Conservation (phyloP, 192 early-diverging fungal genomes). For the Kickxella alabastrina region DNA sequence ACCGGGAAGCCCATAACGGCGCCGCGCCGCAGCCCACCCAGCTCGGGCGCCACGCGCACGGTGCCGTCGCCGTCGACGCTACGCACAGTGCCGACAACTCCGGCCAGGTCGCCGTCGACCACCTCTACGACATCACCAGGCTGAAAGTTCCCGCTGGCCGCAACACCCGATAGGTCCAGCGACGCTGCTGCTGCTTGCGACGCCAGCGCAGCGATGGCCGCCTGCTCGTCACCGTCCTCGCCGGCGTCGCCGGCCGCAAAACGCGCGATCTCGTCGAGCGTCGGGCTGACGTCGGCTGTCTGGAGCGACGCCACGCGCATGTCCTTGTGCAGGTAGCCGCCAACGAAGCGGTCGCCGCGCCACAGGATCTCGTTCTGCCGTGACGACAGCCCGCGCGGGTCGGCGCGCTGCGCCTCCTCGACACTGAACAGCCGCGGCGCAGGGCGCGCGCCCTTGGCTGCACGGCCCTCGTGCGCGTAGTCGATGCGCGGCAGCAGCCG, state of each 20-base stretch:
- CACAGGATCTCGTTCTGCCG: slow-evolving; percentile 60
- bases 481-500: slow-evolving; percentile 75
- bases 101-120: slow-evolving; percentile 75
- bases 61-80: slow-evolving; percentile 64
- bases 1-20: slow-evolving; percentile 54
- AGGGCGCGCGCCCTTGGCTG: slow-evolving; percentile 50
- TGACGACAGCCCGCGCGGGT: slow-evolving; percentile 56
- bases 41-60: slow-evolving; percentile 65
- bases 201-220: slow-evolving; percentile 57
- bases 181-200: slow-evolving; percentile 50
- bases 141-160: slow-evolving; percentile 55
- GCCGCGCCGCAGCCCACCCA: slow-evolving; percentile 54
- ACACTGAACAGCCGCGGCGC: slow-evolving; percentile 71
- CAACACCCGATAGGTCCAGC: slow-evolving; percentile 20
- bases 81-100: slow-evolving; percentile 71
- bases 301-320: slow-evolving; percentile 65
- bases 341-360: slow-evolving; percentile 57
- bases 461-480: slow-evolving; percentile 44
- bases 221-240: slow-evolving; percentile 67
- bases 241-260: slow-evolving; percentile 61
- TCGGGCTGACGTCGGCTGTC: slow-evolving; percentile 73
- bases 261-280: slow-evolving; percentile 86
- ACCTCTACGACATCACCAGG: slow-evolving; percentile 87
- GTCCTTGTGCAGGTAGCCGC: slow-evolving; percentile 84
- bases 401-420: slow-evolving; percentile 47